A percentile compares a stretch with the other conserved stretches of the same genome.
Conservation (phyloP, 1,284 basidiomycete species). For the Rhodotorula sp. region DNA sequence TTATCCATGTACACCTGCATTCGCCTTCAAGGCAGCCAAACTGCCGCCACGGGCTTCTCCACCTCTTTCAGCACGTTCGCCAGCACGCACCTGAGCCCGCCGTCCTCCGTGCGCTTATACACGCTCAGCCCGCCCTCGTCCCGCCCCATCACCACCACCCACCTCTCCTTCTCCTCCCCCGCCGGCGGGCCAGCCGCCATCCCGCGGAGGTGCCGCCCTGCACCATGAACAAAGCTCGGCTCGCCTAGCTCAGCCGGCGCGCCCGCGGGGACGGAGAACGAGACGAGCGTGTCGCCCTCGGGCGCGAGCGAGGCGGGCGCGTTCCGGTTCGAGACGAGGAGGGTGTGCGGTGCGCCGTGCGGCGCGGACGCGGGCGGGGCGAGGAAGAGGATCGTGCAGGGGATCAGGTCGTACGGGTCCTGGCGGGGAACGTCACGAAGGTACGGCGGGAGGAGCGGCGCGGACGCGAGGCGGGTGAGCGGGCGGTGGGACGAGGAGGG, state of each 20-base stretch:
- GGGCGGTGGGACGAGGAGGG: neutral
- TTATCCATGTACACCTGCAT: neutral
- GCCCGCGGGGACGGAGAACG: neutral
- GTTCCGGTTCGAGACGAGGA: neutral
- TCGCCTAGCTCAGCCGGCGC: neutral
- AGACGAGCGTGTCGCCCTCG: neutral
- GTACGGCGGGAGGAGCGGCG: neutral
- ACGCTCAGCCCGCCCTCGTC: conserved; percentile 1
- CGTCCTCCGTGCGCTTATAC: neutral
- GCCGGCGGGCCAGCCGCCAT: neutral
- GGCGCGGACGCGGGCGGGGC: neutral
- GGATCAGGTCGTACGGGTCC: neutral
- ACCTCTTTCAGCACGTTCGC: neutral
- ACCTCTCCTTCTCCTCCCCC: neutral
- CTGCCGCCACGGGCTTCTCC: neutral
- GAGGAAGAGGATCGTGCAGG: neutral
- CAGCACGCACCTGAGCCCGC: neutral
- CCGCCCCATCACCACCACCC: neutral
- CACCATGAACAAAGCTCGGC: neutral
- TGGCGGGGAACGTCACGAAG: neutral
- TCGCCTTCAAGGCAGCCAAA: neutral
- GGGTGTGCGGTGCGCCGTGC: neutral
- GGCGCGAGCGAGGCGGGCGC: neutral
- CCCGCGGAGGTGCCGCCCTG: neutral
- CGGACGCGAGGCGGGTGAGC: neutral